phyloP scores from a whole-genome alignment of 2,329 filamentous ascomycete genomes.

The Colletotrichum navitas region DNA sequence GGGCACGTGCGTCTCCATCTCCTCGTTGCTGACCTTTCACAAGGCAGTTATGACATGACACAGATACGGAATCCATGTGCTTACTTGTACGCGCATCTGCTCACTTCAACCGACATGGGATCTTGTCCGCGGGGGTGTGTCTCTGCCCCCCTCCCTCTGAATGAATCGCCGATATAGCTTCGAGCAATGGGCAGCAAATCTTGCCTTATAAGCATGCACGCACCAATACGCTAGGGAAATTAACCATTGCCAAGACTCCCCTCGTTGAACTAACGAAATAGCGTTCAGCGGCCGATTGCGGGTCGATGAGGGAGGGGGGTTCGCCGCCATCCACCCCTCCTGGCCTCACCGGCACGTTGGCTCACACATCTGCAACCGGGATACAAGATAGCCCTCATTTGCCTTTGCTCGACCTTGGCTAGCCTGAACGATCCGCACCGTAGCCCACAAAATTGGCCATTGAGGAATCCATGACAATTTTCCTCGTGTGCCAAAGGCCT shows the following conservation, averaged over 20 bases:
- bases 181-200: not conserved
- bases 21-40: not conserved
- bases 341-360: conserved; percentile 20
- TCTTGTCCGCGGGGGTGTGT: not conserved
- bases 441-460: not conserved
- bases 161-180: conserved; percentile 3
- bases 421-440: conserved; percentile 33
- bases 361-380: conserved; percentile 20
- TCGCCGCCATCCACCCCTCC: conserved; percentile 1
- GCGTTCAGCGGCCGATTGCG: conserved; percentile 3
- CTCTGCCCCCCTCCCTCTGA: not conserved
- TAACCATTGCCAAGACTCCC: conserved; percentile 13
- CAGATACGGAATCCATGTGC: not conserved
- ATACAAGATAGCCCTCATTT: not conserved
- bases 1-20: conserved; percentile 22
- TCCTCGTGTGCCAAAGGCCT: not conserved
- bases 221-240: conserved; percentile 7
- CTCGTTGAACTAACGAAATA: not conserved
- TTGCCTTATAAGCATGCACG: not conserved
- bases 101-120: not conserved
- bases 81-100: not conserved
- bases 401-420: conserved; percentile 17
- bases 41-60: not conserved
- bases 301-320: not conserved
- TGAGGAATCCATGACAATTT: not conserved